These are phyloP conservation scores for Aquilaria sinensis DNA, from an alignment of 345 rosid species.

Conservation along the genomic window DNA sequence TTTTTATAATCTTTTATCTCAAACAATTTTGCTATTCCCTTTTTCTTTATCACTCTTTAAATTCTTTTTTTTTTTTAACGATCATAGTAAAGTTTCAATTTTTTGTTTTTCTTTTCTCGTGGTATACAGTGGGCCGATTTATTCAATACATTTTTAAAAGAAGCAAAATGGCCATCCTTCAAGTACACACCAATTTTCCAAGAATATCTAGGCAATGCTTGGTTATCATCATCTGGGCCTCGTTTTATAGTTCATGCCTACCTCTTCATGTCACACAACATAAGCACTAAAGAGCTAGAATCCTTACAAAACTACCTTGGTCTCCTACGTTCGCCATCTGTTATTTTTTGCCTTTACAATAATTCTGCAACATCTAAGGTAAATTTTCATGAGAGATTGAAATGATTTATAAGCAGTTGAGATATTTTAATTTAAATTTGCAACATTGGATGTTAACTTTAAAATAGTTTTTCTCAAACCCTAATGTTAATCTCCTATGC, in stretches of 20 bases:
- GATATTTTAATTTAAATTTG: no score
- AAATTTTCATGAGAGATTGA: neutral
- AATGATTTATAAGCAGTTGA: no score
- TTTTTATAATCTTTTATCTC: no score
- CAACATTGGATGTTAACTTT: no score
- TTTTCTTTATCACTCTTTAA: no score
- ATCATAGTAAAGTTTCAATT: neutral
- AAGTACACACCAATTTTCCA: constrained; percentile 23
- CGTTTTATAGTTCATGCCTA: constrained; percentile 21
- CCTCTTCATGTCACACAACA: neutral
- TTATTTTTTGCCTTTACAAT: constrained; percentile 30
- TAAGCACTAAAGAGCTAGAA: constrained; percentile 13
- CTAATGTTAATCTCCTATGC: neutral
- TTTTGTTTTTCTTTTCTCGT: neutral
- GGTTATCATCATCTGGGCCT: constrained; percentile 28
- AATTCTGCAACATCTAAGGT: constrained; percentile 38
- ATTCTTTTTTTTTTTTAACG: no score
- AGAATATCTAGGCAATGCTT: constrained; percentile 37
- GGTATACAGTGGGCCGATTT: constrained; percentile 36
- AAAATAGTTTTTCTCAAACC: no score
- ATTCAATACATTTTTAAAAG: constrained; percentile 31
- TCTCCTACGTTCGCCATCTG: constrained; percentile 26
- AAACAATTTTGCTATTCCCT: no score
- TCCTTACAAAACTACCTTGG: constrained; percentile 19
- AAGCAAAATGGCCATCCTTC: constrained; percentile 31